Percentiles rank a stretch among this genome's conserved stretches.
phyloP scores from a whole-genome alignment of 2,329 filamentous ascomycete genomes.

The Clarireedia monteithiana region DNA sequence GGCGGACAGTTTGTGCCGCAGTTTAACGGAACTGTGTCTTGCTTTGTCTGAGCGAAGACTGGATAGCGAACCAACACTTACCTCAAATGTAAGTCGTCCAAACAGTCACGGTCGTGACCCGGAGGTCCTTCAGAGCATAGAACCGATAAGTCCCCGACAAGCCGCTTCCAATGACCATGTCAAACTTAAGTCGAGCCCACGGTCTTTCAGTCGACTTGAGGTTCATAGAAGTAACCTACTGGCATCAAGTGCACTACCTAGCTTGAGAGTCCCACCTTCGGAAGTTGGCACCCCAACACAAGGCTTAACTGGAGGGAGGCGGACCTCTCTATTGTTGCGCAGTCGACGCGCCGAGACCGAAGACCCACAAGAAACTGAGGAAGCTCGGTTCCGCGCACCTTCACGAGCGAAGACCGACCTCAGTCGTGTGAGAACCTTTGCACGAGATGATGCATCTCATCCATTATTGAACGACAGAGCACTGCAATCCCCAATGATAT shows the following conservation, averaged over 20 bases:
- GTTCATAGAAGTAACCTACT: constrained; percentile 29
- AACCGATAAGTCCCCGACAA: constrained; percentile 16
- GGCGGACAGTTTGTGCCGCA: constrained; percentile 86
- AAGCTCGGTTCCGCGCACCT: constrained; percentile 44
- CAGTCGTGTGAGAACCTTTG: constrained; percentile 31
- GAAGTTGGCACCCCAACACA: constrained; percentile 32
- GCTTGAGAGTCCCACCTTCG: constrained; percentile 23
- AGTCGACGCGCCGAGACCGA: constrained; percentile 25
- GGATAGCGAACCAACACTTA: constrained; percentile 15
- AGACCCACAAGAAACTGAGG: constrained; percentile 32
- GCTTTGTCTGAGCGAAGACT: constrained; percentile 59
- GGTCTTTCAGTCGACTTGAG: constrained; percentile 28
- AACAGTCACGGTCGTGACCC: constrained; percentile 15
- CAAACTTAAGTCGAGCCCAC: constrained; percentile 25
- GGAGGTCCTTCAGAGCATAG: constrained; percentile 16
- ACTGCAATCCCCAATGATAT: not conserved
- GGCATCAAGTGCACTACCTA: constrained; percentile 24
- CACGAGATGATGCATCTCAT: constrained; percentile 36
- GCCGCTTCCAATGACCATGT: constrained; percentile 16
- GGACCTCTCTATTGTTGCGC: constrained; percentile 46
- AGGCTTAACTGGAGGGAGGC: constrained; percentile 45
- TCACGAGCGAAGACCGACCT: constrained; percentile 53
- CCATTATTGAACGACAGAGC: constrained; percentile 29
- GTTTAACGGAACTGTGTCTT: constrained; percentile 85
- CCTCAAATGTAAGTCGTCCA: constrained; percentile 12